Percentiles rank a stretch among this genome's conserved stretches.
These are phyloP conservation scores for Podila clonocystis DNA, from an alignment of 192 early-diverging fungal genomes.

Conservation along the genomic window DNA sequence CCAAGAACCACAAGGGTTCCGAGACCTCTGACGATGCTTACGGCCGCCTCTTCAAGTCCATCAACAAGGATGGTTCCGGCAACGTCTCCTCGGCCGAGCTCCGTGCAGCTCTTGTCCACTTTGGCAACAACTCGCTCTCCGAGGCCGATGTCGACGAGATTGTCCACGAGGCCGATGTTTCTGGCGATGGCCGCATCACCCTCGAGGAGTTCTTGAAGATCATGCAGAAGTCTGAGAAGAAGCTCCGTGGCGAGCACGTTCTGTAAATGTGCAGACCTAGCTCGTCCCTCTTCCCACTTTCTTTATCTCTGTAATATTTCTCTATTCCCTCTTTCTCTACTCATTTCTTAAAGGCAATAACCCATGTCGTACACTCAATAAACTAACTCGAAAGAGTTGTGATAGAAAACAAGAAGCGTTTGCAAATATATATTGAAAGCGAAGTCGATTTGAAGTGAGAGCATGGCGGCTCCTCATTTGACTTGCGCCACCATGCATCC, in stretches of 20 bases:
- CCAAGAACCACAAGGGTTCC: constrained; percentile 18
- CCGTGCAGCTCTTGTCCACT: constrained; percentile 21
- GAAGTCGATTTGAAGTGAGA: no score
- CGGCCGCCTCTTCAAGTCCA: constrained; percentile 12
- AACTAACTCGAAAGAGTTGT: no score
- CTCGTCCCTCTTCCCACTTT: background rate
- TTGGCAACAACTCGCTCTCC: constrained; percentile 31
- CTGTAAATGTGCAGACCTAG: constrained; percentile 1
- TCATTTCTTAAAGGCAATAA: no score
- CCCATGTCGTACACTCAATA: no score
- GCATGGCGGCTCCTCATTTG: no score
- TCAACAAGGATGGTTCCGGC: constrained; percentile 32
- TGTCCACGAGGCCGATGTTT: constrained; percentile 79
- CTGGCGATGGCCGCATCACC: constrained; percentile 88
- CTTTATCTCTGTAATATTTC: background rate
- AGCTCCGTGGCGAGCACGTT: constrained; percentile 31
- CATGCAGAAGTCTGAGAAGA: constrained; percentile 55
- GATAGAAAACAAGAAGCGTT: no score
- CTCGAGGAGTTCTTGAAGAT: constrained; percentile 90
- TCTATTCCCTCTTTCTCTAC: no score
- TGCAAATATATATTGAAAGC: no score
- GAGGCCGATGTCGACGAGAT: constrained; percentile 59
- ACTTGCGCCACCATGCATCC: no score
- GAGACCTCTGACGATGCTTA: constrained; percentile 22
- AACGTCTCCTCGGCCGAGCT: constrained; percentile 24